Conservation (phyloP, 2,329 filamentous ascomycete species). For the Cladosporium oxysporum region DNA sequence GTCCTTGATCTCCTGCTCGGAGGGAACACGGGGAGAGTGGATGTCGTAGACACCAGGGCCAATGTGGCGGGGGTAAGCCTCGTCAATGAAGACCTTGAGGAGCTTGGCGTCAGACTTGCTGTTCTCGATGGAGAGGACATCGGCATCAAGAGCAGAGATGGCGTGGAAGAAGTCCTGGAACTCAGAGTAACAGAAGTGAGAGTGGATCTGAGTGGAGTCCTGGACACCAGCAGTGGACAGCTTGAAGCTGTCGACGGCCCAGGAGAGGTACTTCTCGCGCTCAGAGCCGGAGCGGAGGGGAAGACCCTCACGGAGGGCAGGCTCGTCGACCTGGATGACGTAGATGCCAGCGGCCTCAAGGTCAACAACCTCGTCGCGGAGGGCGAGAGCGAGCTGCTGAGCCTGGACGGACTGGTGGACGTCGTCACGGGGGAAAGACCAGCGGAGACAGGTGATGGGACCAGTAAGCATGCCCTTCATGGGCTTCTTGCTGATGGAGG, state of each 20-base stretch:
- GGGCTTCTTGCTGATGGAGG: constrained; percentile 93
- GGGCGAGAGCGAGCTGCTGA: constrained; percentile 95
- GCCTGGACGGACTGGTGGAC: constrained; percentile 99
- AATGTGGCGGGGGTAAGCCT: constrained; percentile 96
- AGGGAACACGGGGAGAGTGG: constrained; percentile 96
- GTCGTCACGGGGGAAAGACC: constrained; percentile 99
- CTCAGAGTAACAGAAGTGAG: constrained; percentile 99
- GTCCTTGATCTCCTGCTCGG: constrained; percentile 97
- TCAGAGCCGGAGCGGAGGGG: constrained; percentile 91
- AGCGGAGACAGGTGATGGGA: constrained; percentile 96
- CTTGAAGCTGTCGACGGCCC: constrained; percentile 98
- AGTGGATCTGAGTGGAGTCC: constrained; percentile 98
- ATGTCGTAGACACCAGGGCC: constrained; percentile 99
- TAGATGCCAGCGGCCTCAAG: constrained; percentile 95
- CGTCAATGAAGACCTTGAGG: constrained; percentile 96
- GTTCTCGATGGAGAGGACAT: constrained; percentile 99
- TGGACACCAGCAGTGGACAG: constrained; percentile 89
- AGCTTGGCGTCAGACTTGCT: constrained; percentile 99
- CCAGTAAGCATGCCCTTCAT: constrained; percentile 99
- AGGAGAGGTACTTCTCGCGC: constrained; percentile 93
- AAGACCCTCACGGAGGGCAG: constrained; percentile 98
- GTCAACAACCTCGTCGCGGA: constrained; percentile 97
- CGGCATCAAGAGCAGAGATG: constrained; percentile 95
- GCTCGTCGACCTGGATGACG: constrained; percentile 99
- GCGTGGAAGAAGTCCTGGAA: constrained; percentile 99